Evolutionary conservation across 73 alveolate species (phyloP).

Genomic region (Paramecium caudatum): DNA sequence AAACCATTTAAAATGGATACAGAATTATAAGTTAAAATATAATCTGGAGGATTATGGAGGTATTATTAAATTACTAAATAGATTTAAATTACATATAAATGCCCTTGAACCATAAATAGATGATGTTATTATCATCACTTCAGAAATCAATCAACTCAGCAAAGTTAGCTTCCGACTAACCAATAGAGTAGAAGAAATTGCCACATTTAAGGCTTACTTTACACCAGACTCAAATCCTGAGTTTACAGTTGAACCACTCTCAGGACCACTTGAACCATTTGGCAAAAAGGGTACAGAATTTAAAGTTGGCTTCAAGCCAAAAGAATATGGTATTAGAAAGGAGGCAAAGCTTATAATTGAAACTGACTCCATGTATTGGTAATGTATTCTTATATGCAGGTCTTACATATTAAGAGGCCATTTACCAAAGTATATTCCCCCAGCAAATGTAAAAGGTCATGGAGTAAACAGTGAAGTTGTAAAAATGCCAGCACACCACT

Average conservation of each 20-base stretch:
- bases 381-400: slow-evolving; percentile 43
- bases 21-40: slow-evolving; percentile 92
- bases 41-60: slow-evolving; percentile 97
- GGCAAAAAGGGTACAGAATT: slow-evolving; percentile 77
- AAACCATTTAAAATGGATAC: slow-evolving; percentile 93
- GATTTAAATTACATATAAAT: slow-evolving; percentile 68
- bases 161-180: slow-evolving; percentile 72
- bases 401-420: slow-evolving; percentile 58
- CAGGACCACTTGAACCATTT: slow-evolving; percentile 72
- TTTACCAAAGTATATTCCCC: slow-evolving; percentile 62
- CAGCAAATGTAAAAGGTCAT: not conserved
- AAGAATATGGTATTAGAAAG: slow-evolving; percentile 71
- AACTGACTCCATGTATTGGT: slow-evolving; percentile 76
- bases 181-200: slow-evolving; percentile 56
- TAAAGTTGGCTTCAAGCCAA: slow-evolving; percentile 66
- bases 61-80: not conserved
- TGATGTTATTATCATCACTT: slow-evolving; percentile 57
- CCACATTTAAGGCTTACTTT: slow-evolving; percentile 74
- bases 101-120: slow-evolving; percentile 70
- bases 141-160: slow-evolving; percentile 54
- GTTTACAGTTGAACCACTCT: slow-evolving; percentile 70
- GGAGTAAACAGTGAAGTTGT: not conserved
- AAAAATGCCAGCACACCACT: not conserved
- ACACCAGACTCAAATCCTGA: slow-evolving; percentile 76
- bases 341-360: slow-evolving; percentile 71